Evolutionary conservation across 768 basidiomycete species (phyloP).

Genomic region (Leccinellum albellum): DNA sequence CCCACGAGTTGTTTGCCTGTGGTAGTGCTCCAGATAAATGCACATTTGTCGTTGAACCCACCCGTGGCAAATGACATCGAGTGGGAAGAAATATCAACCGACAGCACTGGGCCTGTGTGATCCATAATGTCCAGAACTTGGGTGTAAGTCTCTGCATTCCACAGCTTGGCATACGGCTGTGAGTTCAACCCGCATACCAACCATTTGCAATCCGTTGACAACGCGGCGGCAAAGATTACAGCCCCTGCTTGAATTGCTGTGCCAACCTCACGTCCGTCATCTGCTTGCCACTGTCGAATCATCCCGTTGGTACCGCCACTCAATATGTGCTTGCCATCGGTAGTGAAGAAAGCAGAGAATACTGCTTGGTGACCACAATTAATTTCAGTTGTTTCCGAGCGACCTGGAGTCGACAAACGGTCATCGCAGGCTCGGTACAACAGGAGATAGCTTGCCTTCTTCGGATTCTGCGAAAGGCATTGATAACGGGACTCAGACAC

Average conservation of each 20-base stretch:
- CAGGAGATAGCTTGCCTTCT: too few relatives aligned
- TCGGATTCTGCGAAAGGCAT: too few relatives aligned
- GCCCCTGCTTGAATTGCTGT: neutral
- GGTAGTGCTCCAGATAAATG: neutral
- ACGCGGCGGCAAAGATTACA: too few relatives aligned
- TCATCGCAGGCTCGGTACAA: too few relatives aligned
- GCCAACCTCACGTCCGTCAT: neutral
- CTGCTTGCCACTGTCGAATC: neutral
- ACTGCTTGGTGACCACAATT: too few relatives aligned
- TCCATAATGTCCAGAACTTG: neutral
- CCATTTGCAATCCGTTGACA: too few relatives aligned
- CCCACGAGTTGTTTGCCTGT: neutral
- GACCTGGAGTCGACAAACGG: too few relatives aligned
- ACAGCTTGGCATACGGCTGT: too few relatives aligned
- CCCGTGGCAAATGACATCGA: neutral
- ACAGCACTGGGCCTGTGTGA: neutral
- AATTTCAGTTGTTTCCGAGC: too few relatives aligned
- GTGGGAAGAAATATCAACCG: neutral
- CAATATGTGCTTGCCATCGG: neutral
- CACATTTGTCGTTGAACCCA: neutral
- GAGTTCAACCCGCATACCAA: too few relatives aligned
- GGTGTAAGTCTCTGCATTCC: neutral
- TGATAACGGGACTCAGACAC: too few relatives aligned
- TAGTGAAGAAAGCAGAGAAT: too few relatives aligned
- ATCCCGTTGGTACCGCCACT: neutral